These are phyloP conservation scores for Astrothelium macrocarpum DNA, from an alignment of 495 filamentous ascomycete species.

Conservation along the genomic window DNA sequence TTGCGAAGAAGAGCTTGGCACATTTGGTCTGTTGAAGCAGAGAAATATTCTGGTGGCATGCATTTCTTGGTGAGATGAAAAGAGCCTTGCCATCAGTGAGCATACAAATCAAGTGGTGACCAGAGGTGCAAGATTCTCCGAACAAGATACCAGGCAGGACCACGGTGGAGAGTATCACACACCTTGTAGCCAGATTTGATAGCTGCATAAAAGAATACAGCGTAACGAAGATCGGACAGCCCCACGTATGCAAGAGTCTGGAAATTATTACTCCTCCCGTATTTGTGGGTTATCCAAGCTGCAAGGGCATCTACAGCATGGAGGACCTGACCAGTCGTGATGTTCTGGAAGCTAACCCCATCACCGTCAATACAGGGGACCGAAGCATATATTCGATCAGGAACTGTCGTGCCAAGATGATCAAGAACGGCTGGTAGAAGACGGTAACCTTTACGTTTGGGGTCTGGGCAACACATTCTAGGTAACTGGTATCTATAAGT, in stretches of 20 bases:
- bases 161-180: too few relatives aligned
- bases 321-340: neutral
- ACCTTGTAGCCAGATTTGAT: slow-evolving; percentile 6
- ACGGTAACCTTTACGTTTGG: too few relatives aligned
- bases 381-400: neutral
- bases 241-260: neutral
- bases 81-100: neutral
- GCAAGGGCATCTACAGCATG: neutral
- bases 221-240: neutral
- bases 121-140: too few relatives aligned
- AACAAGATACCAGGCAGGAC: too few relatives aligned
- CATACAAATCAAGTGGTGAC: neutral
- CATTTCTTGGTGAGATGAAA: neutral
- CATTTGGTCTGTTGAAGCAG: neutral
- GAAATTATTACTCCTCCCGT: neutral
- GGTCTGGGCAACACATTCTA: too few relatives aligned
- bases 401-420: neutral
- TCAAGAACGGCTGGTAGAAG: neutral
- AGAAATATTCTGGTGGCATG: neutral
- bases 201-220: neutral
- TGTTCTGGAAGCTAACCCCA: neutral
- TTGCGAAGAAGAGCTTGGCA: neutral
- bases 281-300: neutral
- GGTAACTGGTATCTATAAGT: too few relatives aligned
- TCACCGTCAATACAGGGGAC: neutral